Evolutionary conservation across 371 early-diverging fungal genomes (phyloP), one percentile per base, ranked within the genome.

Genomic region (Actinomucor elegans): DNA sequence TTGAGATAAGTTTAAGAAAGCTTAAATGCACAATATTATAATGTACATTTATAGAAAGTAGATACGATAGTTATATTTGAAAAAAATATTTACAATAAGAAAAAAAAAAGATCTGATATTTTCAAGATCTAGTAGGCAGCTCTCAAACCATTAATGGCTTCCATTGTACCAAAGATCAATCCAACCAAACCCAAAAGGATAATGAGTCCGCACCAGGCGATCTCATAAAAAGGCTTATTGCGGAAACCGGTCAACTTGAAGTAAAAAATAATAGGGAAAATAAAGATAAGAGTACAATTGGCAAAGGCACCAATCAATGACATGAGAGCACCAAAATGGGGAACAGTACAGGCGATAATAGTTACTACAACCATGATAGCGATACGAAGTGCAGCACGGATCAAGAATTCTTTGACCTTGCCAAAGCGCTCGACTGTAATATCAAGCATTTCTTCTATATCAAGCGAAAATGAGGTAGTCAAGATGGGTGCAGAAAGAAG

Each of bases 301-400:
- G 87, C 79, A 35, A 92, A 62, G 2, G 92, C 87, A 15, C 94
- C 94, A 31, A 94, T 59, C 21, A 94, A 66, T 10, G 89, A 79
- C 88, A 93, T 90, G 46, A 92, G 75, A 59, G 86, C 82, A 37
- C 83, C 85, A 67, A 94, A 91, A 71, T 81, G 86, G 14, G 93
- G 89, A n/a, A 94, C 75, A 42, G 79, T 67, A 49, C 89, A 65
- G 2, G 91, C 90, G 45, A 87, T 62, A 8, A 79, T 68, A 5
- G 73, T 73, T 40, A 84, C 57, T 12, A 75, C 17, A 23, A 65
- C 57, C 61, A 80, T 64, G 36, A 85, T 70, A 26, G 59, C 51
- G 4, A 80, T 72, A 26, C 92, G 85, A 41, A 87, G 62, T 17
- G 67, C 29, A 8, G 75, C 72, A 21, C 89, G 83, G 54, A 69